phyloP scores from a whole-genome alignment of 140 eudicot genomes.

The Cichorium intybus region DNA sequence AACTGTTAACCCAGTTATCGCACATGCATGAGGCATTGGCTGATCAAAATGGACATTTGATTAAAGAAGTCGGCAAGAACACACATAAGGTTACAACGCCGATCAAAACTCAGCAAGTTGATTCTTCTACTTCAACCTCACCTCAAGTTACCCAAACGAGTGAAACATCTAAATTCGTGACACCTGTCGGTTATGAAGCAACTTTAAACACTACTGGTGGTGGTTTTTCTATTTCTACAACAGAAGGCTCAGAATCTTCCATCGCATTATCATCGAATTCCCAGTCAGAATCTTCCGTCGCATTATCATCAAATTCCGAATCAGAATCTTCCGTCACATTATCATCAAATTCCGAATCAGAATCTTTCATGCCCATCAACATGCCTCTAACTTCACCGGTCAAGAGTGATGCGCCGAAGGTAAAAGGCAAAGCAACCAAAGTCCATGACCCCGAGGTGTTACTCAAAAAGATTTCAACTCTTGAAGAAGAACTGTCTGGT shows the following conservation, averaged over 20 bases:
- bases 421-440: slow-evolving; percentile 36
- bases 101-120: slow-evolving; percentile 23
- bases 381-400: slow-evolving; percentile 26
- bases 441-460: slow-evolving; percentile 20
- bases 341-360: slow-evolving; percentile 78
- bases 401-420: slow-evolving; percentile 10
- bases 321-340: slow-evolving; percentile 55
- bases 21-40: slow-evolving; percentile 35
- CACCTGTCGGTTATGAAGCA: slow-evolving; percentile 31
- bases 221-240: slow-evolving; percentile 46
- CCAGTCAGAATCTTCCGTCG: slow-evolving; percentile 39
- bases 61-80: slow-evolving; percentile 18
- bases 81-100: background rate
- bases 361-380: slow-evolving; percentile 40
- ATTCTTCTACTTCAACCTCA: slow-evolving; percentile 14
- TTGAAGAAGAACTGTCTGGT: slow-evolving; percentile 31
- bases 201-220: slow-evolving; percentile 38
- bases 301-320: slow-evolving; percentile 65
- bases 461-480: too few species aligned
- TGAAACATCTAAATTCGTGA: background rate
- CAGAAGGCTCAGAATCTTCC: slow-evolving; percentile 56
- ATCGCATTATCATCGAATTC: background rate
- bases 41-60: slow-evolving; percentile 30
- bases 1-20: slow-evolving; percentile 36
- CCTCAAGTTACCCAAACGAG: slow-evolving; percentile 25